Evolutionary conservation across 345 rosid genomes (phyloP), one percentile per base, ranked within the genome.

Genomic region (Aethionema arabicum): DNA sequence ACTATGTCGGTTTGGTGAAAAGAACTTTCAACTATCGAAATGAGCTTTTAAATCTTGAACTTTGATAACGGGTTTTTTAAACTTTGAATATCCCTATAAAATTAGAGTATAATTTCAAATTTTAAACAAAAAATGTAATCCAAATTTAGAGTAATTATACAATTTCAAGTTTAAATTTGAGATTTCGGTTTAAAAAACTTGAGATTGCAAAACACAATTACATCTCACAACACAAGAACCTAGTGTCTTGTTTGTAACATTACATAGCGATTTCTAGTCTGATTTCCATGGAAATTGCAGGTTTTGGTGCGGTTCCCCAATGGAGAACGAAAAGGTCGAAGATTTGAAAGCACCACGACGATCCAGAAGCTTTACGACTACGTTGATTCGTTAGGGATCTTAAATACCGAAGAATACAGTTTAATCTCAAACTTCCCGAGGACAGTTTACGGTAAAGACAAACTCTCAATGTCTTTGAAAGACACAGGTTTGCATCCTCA

Each of bases 401-500:
- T 95, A 27, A 85, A 86, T 32, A 78, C 75, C 10, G 92, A 89
- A 59, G 74, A 73, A 35, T 95, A 95, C 77, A 88, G 75, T 65
- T 85, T 95, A 35, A 85, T 95, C 8, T 88, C 97, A 21, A 90
- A 88, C 81, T 90, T 90, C 47, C 99, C 99, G 2, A 81, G 99
- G n/a, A 76, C 75, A 21, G 80, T 81, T 5, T 85, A 85, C n/a
- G 95, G 90, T 33, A 47, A 75, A 33, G 98, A 86, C 41, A 88
- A 84, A 79, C 73, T 74, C 44, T 68, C 80, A 0, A 40, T 80
- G 76, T 69, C 90, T 33, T 61, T 95, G 59, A 83, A 90, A 73
- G 97, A 90, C 37, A 84, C 93, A 15, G 98, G 99, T 59, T 79
- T 95, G 77, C 90, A 95, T 82, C 99, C 99, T 66, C 97, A 90